Base-by-base conservation (phyloP, 1,139 yeast species). In the Barnettozyma hawaiiensis region DNA sequence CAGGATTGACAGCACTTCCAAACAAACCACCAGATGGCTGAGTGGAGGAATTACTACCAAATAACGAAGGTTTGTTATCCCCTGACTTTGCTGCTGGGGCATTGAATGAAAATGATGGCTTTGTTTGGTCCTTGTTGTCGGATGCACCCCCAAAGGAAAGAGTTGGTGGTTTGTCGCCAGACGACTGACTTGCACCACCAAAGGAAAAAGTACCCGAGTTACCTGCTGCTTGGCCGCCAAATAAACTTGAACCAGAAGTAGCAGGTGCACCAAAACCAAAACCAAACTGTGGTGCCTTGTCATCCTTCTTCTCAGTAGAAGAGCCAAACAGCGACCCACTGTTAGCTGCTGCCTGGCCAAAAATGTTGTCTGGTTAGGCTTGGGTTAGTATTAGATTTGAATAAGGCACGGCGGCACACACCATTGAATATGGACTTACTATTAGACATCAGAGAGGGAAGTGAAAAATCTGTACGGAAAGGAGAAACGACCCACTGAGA, bases 211-310 rank as follows among this genome's bases (percentile, higher is more conserved):
- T 53, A 23, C 54, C 55, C 14, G 54, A 40, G 35, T 40, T 43
- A 36, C 53, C 49, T 6, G 56, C 50, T 12, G 37, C 39, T 12
- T 42, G 34, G 22, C 35, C 45, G 7, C 61, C 62, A 34, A 60
- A 51, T 5, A 54, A 44, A 43, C 53, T 52, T 1, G 55, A 48
- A 18, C 65, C 57, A 39, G 62, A 41, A 12, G 39, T 43, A 20
- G 46, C 45, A 10, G 45, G 44, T n/a, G 48, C 46, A 41, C 36
- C 64, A 60, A 53, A 64, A 41, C 36, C 64, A 60, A 53, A 64
- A 55, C 53, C 51, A 45, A 44, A 45, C 12, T 8, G 26, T 15
- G 49, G 36, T 15, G 51, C 31, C 24, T 48, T 47, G 14, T 43
- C 45, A 11, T 46, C 53, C 23, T 51, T 54, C 20, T 34, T 34